Percentiles rank a stretch among this genome's conserved stretches.
phyloP scores from a whole-genome alignment of 805 yeast genomes.

The Cephaloascus fragrans region DNA sequence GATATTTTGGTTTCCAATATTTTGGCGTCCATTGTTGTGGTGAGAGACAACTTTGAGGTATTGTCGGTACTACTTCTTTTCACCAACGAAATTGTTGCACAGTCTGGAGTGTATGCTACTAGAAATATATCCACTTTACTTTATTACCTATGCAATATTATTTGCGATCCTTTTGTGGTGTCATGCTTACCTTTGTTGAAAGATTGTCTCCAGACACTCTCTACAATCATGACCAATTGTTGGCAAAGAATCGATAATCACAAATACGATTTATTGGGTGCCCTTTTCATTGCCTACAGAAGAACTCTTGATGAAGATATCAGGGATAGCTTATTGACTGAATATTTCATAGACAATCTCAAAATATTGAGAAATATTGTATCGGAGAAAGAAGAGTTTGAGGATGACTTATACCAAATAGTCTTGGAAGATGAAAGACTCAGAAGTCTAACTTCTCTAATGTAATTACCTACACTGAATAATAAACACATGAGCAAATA shows the following conservation, averaged over 20 bases:
- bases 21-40: slow-evolving; percentile 7
- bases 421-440: background rate
- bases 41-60: slow-evolving; percentile 9
- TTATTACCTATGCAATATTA: slow-evolving; percentile 8
- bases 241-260: slow-evolving; percentile 10
- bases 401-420: background rate
- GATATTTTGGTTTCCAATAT: slow-evolving; percentile 7
- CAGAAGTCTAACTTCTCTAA: background rate
- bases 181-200: slow-evolving; percentile 5
- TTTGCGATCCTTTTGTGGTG: slow-evolving; percentile 12
- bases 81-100: slow-evolving; percentile 2
- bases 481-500: background rate
- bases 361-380: background rate
- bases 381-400: background rate
- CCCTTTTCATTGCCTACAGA: slow-evolving; percentile 7
- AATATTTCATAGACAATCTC: background rate
- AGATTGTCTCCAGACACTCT: slow-evolving; percentile 5
- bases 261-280: slow-evolving; percentile 6
- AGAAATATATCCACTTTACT: slow-evolving; percentile 10
- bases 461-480: background rate
- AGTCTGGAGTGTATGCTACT: slow-evolving; percentile 3
- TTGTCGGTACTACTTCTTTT: slow-evolving; percentile 5
- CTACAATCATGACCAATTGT: slow-evolving; percentile 6
- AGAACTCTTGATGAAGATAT: background rate
- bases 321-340: background rate